A percentile compares a stretch with the other conserved stretches of the same genome.
These are phyloP conservation scores for Xerocomellus amylosporus DNA, from an alignment of 768 basidiomycete species.

Conservation along the genomic window DNA sequence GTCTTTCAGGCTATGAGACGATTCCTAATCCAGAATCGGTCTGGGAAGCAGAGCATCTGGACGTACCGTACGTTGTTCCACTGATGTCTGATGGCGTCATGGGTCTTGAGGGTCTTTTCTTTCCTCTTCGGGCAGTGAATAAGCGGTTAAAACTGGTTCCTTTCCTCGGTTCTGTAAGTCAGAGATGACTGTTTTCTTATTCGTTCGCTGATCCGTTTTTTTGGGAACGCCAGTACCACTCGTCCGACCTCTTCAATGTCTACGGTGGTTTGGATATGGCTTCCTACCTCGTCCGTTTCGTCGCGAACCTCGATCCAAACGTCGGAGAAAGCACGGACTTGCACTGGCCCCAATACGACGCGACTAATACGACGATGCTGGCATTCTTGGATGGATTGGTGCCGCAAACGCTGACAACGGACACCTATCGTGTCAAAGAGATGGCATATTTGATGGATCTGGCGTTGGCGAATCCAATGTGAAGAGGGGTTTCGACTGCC, in stretches of 20 bases:
- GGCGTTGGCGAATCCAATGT: slow-evolving; percentile 4
- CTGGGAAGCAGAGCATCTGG: slow-evolving; percentile 42
- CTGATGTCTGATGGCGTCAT: background rate
- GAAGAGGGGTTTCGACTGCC: background rate
- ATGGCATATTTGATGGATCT: slow-evolving; percentile 33
- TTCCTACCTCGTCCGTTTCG: slow-evolving; percentile 32
- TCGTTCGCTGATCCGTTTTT: background rate
- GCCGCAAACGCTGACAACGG: slow-evolving; percentile 36
- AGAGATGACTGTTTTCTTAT: background rate
- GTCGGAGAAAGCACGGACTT: slow-evolving; percentile 24
- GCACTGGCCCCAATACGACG: slow-evolving; percentile 45
- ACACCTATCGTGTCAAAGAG: slow-evolving; percentile 42
- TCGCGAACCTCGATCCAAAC: slow-evolving; percentile 39
- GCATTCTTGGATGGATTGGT: slow-evolving; percentile 39
- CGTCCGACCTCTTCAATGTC: slow-evolving; percentile 41
- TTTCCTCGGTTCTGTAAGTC: slow-evolving; percentile 43
- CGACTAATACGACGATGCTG: slow-evolving; percentile 35
- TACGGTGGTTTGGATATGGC: slow-evolving; percentile 43
- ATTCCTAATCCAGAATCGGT: slow-evolving; percentile 40
- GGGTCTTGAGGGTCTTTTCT: background rate
- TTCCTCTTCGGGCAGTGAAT: slow-evolving; percentile 33
- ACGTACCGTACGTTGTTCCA: slow-evolving; percentile 7
- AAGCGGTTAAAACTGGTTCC: slow-evolving; percentile 44
- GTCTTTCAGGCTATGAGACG: slow-evolving; percentile 50
- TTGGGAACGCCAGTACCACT: slow-evolving; percentile 35